Evolutionary conservation across 2,329 filamentous ascomycete species (phyloP), one percentile per base, ranked within the genome.

Genomic region (Fusarium transvaalense): DNA sequence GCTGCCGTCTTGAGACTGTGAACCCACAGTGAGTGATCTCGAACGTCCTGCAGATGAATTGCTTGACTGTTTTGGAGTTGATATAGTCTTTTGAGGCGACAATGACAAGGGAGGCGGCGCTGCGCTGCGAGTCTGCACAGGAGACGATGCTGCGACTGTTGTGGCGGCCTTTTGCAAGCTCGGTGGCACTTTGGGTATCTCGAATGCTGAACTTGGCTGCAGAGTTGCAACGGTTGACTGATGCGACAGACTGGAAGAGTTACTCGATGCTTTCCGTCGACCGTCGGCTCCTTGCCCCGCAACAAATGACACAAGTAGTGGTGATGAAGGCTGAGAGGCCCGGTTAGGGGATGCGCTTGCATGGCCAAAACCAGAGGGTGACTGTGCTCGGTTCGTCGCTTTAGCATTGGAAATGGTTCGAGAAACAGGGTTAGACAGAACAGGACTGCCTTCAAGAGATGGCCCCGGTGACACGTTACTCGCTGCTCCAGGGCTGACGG

Each of bases 221-320:
- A 95, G 82, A 2, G 89, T 88, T 27, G 83, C 64, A 4, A 74
- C 51, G 1, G 66, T 62, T 32, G 92, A 92, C 69, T 94, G 91
- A 69, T 96, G 92, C 0, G 94, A 96, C 43, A 96, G 83, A 60
- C 88, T 92, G 6, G 94, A 97, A 2, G 93, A 93, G 69, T 92
- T 95, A 75, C 92, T 97, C 5, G 96, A 98, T 7, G 93, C 93
- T 82, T 99, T 99, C 47, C 96, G 89, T 63, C 94, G 89, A 42
- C 83, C 82, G 61, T 98, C 94, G 54, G 89, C 87, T 56, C 91
- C 89, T 71, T 93, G 92, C 8, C 92, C 92, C 14, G 95, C 92
- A 62, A 95, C 93, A 78, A 99, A 99, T 8, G 96, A 97, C 10
- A 98, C 92, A n/a, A 98, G 85, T n/a, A 99, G 83, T 0, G 96